These are phyloP conservation scores for Datisca glomerata DNA, from an alignment of 306 rosid species.

Conservation along the genomic window DNA sequence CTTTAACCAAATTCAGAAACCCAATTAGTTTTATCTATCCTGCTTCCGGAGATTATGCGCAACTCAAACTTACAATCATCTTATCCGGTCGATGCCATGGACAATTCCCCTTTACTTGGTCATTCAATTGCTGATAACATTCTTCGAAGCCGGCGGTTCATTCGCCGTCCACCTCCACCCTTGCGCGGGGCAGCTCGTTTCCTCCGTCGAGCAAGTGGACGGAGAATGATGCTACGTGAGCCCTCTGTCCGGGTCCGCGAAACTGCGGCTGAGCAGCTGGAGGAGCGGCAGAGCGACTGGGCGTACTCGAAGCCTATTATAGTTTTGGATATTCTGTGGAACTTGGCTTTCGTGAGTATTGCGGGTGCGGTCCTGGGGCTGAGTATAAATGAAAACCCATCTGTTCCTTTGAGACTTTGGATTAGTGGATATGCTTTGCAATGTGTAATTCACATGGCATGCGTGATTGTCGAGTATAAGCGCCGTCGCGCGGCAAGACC, in stretches of 20 bases:
- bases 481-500: slow-evolving; percentile 18
- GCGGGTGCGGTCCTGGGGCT: slow-evolving; percentile 35
- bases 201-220: slow-evolving; percentile 52
- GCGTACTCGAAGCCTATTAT: slow-evolving; percentile 59
- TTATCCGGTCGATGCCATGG: slow-evolving; percentile 26
- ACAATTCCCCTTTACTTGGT: slow-evolving; percentile 45
- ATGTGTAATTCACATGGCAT: slow-evolving; percentile 39
- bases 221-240: slow-evolving; percentile 70
- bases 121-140: slow-evolving; percentile 23
- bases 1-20: no score
- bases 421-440: slow-evolving; percentile 50
- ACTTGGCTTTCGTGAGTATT: slow-evolving; percentile 32
- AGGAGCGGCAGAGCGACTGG: slow-evolving; percentile 73
- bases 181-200: slow-evolving; percentile 40
- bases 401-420: slow-evolving; percentile 73
- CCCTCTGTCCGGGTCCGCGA: slow-evolving; percentile 66
- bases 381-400: slow-evolving; percentile 46
- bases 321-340: slow-evolving; percentile 56
- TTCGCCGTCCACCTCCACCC: slow-evolving; percentile 31
- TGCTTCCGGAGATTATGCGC: slow-evolving; percentile 22
- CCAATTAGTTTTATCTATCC: neutral
- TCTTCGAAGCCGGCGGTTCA: slow-evolving; percentile 36
- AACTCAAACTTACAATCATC: slow-evolving; percentile 17
- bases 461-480: slow-evolving; percentile 39
- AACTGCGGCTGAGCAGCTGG: slow-evolving; percentile 73